Conservation (phyloP, 2,329 filamentous ascomycete species). For the Phaeosphaeria sp. region DNA sequence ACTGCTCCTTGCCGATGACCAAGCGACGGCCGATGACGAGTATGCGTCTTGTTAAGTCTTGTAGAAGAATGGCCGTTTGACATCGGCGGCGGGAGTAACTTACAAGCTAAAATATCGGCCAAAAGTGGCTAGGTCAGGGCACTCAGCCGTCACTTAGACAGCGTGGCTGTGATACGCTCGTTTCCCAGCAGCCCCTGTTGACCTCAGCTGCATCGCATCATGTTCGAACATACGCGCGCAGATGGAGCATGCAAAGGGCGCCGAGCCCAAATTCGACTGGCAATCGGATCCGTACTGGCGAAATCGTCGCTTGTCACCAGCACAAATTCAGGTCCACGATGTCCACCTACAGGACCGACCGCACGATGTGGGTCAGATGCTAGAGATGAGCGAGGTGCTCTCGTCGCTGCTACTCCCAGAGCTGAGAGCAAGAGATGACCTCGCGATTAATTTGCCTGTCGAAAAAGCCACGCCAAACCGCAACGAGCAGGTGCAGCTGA, state of each 20-base stretch:
- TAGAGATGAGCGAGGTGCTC: constrained; percentile 49
- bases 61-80: no score
- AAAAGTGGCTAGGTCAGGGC: constrained; percentile 5
- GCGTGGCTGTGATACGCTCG: constrained; percentile 13
- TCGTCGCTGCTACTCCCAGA: constrained; percentile 45
- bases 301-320: constrained; percentile 49
- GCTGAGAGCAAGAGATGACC: constrained; percentile 29
- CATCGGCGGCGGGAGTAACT: no score
- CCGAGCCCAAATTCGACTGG: constrained; percentile 38
- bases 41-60: no score
- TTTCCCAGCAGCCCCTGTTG: background rate
- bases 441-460: constrained; percentile 21
- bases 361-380: constrained; percentile 40
- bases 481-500: constrained; percentile 46
- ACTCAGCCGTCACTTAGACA: constrained; percentile 1
- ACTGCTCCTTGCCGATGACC: no score
- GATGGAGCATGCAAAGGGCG: constrained; percentile 26
- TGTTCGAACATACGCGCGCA: background rate
- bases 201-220: background rate
- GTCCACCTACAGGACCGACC: constrained; percentile 44
- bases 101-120: background rate
- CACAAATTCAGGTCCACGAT: constrained; percentile 50
- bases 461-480: constrained; percentile 36
- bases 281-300: constrained; percentile 47
- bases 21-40: no score